These are phyloP conservation scores for Flaveria trinervia DNA, from an alignment of 129 eudicot species.

Conservation along the genomic window DNA sequence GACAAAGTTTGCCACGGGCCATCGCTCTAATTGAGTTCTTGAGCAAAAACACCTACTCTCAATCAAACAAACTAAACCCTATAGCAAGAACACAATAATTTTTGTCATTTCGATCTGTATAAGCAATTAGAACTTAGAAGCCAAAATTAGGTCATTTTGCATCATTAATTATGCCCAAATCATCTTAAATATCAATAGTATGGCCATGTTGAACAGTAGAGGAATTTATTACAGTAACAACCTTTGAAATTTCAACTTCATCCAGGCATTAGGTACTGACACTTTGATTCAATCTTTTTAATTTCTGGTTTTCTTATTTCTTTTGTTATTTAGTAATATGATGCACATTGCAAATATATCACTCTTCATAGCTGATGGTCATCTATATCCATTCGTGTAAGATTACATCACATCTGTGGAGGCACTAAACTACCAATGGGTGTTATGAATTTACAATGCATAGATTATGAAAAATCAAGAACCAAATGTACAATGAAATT, in stretches of 20 bases:
- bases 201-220: slow-evolving; percentile 28
- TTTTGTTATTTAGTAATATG: background rate
- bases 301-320: background rate
- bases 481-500: no score
- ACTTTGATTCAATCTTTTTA: slow-evolving; percentile 29
- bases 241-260: slow-evolving; percentile 13
- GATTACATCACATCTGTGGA: no score
- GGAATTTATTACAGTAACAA: slow-evolving; percentile 1
- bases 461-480: no score
- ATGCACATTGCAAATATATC: background rate
- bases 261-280: slow-evolving; percentile 39
- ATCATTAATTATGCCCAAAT: slow-evolving; percentile 12
- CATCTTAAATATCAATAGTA: background rate
- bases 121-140: background rate
- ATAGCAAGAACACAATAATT: slow-evolving; percentile 1
- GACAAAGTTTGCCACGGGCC: background rate
- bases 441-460: no score
- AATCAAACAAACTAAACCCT: slow-evolving; percentile 1
- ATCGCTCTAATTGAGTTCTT: background rate
- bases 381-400: background rate
- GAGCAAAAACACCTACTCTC: background rate
- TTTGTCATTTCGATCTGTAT: slow-evolving; percentile 1
- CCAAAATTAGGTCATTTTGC: slow-evolving; percentile 18
- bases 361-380: slow-evolving; percentile 13
- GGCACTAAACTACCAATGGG: no score